Evolutionary conservation across 345 rosid genomes (phyloP).

Genomic region (Laguncularia racemosa): DNA sequence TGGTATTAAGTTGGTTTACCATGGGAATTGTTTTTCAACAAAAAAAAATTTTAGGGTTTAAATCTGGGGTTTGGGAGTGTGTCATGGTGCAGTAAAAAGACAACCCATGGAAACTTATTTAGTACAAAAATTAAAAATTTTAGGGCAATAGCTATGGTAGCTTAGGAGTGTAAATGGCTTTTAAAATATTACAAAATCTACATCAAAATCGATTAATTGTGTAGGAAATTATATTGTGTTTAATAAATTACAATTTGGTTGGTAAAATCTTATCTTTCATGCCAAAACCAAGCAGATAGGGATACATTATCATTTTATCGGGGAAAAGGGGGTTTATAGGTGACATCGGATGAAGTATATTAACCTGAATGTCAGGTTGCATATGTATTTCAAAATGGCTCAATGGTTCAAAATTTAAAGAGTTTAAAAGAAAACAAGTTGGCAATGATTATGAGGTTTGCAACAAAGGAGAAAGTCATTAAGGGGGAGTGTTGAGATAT

Average conservation of each 20-base stretch:
- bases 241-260: neutral
- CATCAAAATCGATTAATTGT: neutral
- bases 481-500: too few relatives aligned
- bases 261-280: neutral
- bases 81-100: slow-evolving; percentile 9
- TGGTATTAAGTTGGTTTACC: neutral
- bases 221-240: neutral
- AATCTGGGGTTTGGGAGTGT: neutral
- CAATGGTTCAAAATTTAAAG: neutral
- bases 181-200: neutral
- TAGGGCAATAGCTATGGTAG: neutral
- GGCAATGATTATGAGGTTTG: too few relatives aligned
- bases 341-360: too few relatives aligned
- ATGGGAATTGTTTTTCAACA: neutral
- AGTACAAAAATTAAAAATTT: slow-evolving; percentile 1
- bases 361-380: neutral
- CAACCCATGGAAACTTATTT: neutral
- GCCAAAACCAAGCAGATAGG: too few relatives aligned
- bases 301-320: too few relatives aligned
- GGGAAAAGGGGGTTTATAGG: too few relatives aligned
- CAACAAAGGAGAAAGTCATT: too few relatives aligned
- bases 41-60: neutral
- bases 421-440: neutral
- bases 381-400: neutral
- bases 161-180: slow-evolving; percentile 4